Base-by-base conservation (phyloP, 208 protist genomes). In the Trypanosoma grayi region DNA sequence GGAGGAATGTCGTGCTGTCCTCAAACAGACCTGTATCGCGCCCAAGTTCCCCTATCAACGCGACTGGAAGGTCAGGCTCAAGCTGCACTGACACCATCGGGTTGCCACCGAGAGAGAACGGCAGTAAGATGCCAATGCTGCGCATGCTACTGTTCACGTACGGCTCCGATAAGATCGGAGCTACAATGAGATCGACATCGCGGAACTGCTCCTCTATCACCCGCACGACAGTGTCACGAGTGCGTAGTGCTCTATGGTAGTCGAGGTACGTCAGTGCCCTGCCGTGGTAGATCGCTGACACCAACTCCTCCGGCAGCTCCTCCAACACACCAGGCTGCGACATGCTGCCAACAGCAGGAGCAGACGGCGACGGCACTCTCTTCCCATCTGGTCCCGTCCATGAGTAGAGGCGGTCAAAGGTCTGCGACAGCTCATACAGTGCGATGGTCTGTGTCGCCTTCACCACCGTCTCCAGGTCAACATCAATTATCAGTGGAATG, bases 11-110 rank as follows among this genome's bases (percentile, higher is more conserved):
- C 22, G 83, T 83, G 36, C 83, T 62, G 39, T 95, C 83, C 73
- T 95, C 83, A 70, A 95, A 83, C 33, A 95, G 70, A 13, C 81
- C 85, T 9, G 85, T 82, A 59, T 95, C 89, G 9, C 83, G 77
- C 16, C 89, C 89, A 1, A 91, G 80, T 52, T 92, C 85, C 22
- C 83, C 89, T 16, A 91, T 66, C 5, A 95, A 66, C 37, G 67
- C 83, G 14, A 92, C 83, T 0, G 89, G 78, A 20, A 84, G 64
- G 36, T 67, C 61, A 20, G 79, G 63, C 25, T 90, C 81, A 27
- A 95, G 50, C 76, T 91, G 89, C 57, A 88, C 37, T 3, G 81
- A 88, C 24, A 95, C 69, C 58, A 92, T 92, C 13, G 89, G 89
- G 50, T 92, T 85, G n/a, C 89, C 89, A 8, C 79, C 85, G 24